Percentiles rank a stretch among this genome's conserved stretches.
Evolutionary conservation across 2,329 filamentous ascomycete genomes (phyloP).

Genomic region (Exophiala bonariae): DNA sequence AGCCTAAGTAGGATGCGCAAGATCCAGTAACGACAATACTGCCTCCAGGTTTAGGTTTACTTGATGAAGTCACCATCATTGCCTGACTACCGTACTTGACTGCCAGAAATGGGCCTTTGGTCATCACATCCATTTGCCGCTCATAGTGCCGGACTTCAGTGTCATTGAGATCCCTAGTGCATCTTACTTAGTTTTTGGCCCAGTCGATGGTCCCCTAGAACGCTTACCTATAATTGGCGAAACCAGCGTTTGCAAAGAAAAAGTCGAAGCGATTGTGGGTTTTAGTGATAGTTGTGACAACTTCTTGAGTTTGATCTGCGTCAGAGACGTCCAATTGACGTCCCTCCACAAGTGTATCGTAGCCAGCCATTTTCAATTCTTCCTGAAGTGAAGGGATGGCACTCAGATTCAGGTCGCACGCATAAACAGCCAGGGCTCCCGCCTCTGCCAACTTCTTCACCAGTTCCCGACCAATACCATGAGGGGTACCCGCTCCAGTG

Average conservation of each 20-base stretch:
- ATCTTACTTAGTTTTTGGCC: too few species aligned
- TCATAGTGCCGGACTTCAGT: constrained; percentile 11
- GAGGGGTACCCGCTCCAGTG: constrained; percentile 31
- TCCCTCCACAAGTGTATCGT: constrained; percentile 5
- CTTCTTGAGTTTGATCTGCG: constrained; percentile 8
- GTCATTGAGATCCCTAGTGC: constrained; percentile 9
- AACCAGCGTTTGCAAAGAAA: constrained; percentile 17
- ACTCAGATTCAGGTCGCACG: constrained; percentile 11
- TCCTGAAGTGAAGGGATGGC: constrained; percentile 9
- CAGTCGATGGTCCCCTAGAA: too few species aligned
- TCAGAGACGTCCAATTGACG: constrained; percentile 8
- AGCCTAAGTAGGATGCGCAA: constrained; percentile 6
- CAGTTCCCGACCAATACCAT: constrained; percentile 30
- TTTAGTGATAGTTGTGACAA: constrained; percentile 12
- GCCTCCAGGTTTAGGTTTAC: constrained; percentile 12
- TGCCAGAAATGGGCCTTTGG: constrained; percentile 7
- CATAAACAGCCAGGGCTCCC: constrained; percentile 12
- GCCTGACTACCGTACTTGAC: constrained; percentile 17
- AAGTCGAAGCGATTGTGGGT: constrained; percentile 15
- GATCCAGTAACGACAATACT: constrained; percentile 13
- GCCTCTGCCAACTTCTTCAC: constrained; percentile 23
- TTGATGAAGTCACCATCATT: constrained; percentile 15
- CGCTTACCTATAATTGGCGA: constrained; percentile 14
- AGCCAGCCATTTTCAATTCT: constrained; percentile 9
- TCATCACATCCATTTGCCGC: constrained; percentile 16